Evolutionary conservation across 768 basidiomycete genomes (phyloP), one percentile per base, ranked within the genome.

Genomic region (Amanita brunnescens): DNA sequence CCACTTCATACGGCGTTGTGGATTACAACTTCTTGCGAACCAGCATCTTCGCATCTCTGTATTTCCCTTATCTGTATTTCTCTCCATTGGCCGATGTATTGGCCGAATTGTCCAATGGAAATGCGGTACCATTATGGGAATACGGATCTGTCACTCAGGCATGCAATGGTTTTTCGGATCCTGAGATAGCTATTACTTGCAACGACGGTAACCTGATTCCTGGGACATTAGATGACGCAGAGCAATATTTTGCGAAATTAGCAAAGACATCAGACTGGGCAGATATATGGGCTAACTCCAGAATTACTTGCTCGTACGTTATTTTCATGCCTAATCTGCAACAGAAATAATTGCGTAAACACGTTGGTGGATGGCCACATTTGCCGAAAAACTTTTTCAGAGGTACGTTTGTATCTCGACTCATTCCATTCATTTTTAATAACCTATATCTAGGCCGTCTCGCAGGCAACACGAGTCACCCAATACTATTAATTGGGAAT

Each of bases 41-140:
- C 1, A 39, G 55, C 0, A 54, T 74, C 3, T 74, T 75, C 53
- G 1, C 9, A 1, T 29, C 67, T 1, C 60, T 77, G 0, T 74
- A 72, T 47, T 41, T 49, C 0, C 74, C 73, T 5, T 73, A 64
- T 45, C 57, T 57, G 2, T 7, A 18, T 2, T 77, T 70, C 55
- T 59, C 62, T 0, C 6, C 47, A 0, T 62, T 75, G 30, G 71
- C 74, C 2, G 52, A 62, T 8, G 70, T 55, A 5, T 61, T 75
- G 1, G 65, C 71, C 0, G 67, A 62, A 13, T 58, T 75, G 12
- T 61, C 65, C 6, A 54, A 42, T 3, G 70, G 71, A 2, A 57
- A 70, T 51, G 68, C 62, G 1, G 55, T 53, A 5, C 30, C 56
- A 1, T 37, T 71, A n/a, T 70, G 66, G 56, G 5, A 40, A 60